phyloP scores from a whole-genome alignment of 2,329 filamentous ascomycete genomes.

The Cyanodermella asteris region DNA sequence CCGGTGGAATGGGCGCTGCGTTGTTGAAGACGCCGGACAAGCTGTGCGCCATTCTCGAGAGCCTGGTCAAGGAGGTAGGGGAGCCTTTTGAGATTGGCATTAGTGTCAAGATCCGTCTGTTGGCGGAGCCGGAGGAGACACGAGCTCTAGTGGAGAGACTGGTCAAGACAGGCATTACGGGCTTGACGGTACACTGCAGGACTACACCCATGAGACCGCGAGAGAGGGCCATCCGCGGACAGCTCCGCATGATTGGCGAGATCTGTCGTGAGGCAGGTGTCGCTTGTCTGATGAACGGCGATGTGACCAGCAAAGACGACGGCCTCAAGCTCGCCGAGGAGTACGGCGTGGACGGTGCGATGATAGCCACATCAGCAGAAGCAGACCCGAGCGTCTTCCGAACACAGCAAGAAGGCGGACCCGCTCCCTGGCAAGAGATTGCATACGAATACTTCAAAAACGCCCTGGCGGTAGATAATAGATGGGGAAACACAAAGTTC shows the following conservation, averaged over 20 bases:
- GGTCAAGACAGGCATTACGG: conserved; percentile 72
- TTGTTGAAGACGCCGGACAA: conserved; percentile 67
- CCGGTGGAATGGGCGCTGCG: conserved; percentile 86
- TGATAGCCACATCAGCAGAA: conserved; percentile 91
- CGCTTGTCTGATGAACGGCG: conserved; percentile 88
- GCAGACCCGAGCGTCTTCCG: conserved; percentile 79
- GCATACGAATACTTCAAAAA: conserved; percentile 52
- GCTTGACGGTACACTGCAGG: conserved; percentile 81
- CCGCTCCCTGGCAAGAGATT: conserved; percentile 54
- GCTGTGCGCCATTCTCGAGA: conserved; percentile 61
- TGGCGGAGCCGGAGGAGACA: conserved; percentile 57
- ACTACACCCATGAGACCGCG: conserved; percentile 89
- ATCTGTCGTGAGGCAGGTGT: conserved; percentile 71
- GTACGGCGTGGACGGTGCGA: conserved; percentile 77
- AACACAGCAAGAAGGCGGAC: conserved; percentile 42
- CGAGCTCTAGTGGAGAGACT: conserved; percentile 56
- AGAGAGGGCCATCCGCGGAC: conserved; percentile 66
- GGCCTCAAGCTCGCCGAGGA: conserved; percentile 50
- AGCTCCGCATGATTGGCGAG: conserved; percentile 61
- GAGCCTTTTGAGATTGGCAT: conserved; percentile 71
- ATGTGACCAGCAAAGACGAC: conserved; percentile 56
- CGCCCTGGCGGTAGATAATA: conserved; percentile 60
- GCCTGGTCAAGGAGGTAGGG: conserved; percentile 58
- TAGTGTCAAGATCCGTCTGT: conserved; percentile 84
- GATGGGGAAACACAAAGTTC: conserved; percentile 84